Base-by-base conservation (phyloP, 768 basidiomycete genomes). In the Suillus subluteus region DNA sequence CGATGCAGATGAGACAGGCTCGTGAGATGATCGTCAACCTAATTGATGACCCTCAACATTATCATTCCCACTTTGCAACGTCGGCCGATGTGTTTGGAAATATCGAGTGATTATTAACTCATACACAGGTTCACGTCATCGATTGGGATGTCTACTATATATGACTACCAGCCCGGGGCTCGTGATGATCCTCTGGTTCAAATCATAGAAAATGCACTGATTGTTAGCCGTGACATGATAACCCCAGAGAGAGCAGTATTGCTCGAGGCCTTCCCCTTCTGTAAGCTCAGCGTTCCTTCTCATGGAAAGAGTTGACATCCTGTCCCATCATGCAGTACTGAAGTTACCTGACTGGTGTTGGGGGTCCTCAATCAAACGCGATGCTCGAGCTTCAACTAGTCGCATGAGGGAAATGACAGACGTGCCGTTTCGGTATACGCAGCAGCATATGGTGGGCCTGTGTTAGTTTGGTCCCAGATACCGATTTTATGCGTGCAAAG, bases 31-130 rank as follows among this genome's bases (percentile, higher is more conserved):
- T 79, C 26, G 68, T 73, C 23, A 69, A 72, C 21, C 66, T 80
- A 38, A 56, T 71, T 13, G 65, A 71, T 26, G 71, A 70, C 32
- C 78, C 81, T 18, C 73, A 74, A 18, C 62, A 73, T 9, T 80
- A 76, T 64, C 63, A 70, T 2, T 59, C 64, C 32, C 79, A 81
- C 46, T 62, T 64, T 15, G 35, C 54, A 23, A 50, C 65, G 65
- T 66, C 8, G 63, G 65, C 12, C 9, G 23, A 63, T 18, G 12
- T 13, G 6, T 55, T 35, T 59, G 63, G 75, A 16, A 23, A 62
- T 15, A 21, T 55, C 18, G 16, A 32, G 9, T 5, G 4, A 21
- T n/a, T 6, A 41, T 59, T 41, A 26, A 59, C 5, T n/a, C 43
- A 66, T 73, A 58, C 73, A 40, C 43, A 66, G 65, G 13, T 63